A percentile compares a stretch with the other conserved stretches of the same genome.
Evolutionary conservation across 106 monocot species (phyloP).

Genomic region (Dactylorhiza incarnata): DNA sequence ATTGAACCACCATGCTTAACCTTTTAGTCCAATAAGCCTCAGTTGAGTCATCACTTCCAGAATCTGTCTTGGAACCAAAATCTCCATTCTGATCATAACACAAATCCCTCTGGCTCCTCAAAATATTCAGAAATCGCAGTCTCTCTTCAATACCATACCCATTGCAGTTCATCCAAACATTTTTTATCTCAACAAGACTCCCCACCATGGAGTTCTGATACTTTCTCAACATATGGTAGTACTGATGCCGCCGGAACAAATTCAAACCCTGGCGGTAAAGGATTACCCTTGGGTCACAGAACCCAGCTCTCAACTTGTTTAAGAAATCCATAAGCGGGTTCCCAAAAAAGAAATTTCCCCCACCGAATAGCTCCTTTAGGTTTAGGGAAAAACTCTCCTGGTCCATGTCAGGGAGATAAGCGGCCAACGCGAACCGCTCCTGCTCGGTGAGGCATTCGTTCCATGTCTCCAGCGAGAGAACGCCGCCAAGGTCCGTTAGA

Average conservation of each 20-base stretch:
- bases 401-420: conserved; percentile 76
- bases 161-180: conserved; percentile 13
- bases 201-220: conserved; percentile 19
- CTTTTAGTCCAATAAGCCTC: conserved; percentile 16
- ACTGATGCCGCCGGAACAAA: conserved; percentile 1
- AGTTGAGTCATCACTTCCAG: conserved; percentile 27
- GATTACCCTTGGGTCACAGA: conserved; percentile 62
- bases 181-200: conserved; percentile 4
- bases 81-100: conserved; percentile 3
- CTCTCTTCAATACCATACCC: conserved; percentile 14
- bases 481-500: conserved; percentile 2
- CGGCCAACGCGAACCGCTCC: conserved; percentile 54
- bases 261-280: conserved; percentile 43
- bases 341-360: conserved; percentile 69
- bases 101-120: conserved; percentile 5
- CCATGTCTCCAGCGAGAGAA: conserved; percentile 11
- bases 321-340: conserved; percentile 26
- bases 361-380: conserved; percentile 56
- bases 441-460: conserved; percentile 55
- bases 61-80: conserved; percentile 7
- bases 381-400: conserved; percentile 49
- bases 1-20: conserved; percentile 13
- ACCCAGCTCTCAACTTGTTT: conserved; percentile 25
- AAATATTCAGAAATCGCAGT: conserved; percentile 10
- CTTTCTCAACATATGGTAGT: conserved; percentile 9